Evolutionary conservation across 2,329 filamentous ascomycete genomes (phyloP).

Genomic region (Fusarium xyrophilum): DNA sequence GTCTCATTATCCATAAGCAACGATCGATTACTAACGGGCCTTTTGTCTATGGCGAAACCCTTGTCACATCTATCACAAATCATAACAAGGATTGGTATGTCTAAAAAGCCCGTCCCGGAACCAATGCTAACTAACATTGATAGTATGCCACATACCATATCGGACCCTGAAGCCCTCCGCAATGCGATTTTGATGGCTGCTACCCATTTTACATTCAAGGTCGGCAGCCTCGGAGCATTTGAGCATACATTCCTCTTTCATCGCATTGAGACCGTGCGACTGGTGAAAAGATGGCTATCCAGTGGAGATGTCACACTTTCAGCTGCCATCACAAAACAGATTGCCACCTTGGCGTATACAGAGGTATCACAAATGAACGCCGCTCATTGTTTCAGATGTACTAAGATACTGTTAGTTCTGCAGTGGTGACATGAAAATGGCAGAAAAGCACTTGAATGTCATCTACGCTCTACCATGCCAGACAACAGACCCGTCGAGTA

Average conservation of each 20-base stretch:
- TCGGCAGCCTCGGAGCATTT: background rate
- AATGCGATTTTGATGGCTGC: slow-evolving; percentile 11
- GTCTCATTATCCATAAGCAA: accelerated
- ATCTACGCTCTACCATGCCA: background rate
- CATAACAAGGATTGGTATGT: background rate
- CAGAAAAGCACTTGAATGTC: slow-evolving; percentile 3
- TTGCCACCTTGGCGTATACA: slow-evolving; percentile 5
- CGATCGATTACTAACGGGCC: background rate
- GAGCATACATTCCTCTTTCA: slow-evolving; percentile 16
- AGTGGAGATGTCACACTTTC: background rate
- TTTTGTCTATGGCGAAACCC: background rate
- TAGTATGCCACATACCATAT: background rate
- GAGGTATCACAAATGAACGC: background rate
- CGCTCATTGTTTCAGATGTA: accelerated
- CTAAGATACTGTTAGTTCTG: background rate
- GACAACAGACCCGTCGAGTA: accelerated
- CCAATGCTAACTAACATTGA: background rate
- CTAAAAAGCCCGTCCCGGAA: accelerated
- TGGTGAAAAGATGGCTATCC: slow-evolving; percentile 8
- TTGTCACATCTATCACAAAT: background rate
- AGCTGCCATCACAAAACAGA: slow-evolving; percentile 1
- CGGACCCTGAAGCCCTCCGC: slow-evolving; percentile 8
- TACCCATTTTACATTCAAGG: slow-evolving; percentile 14
- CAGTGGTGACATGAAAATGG: background rate
- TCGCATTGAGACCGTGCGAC: slow-evolving; percentile 4